Evolutionary conservation across 2,329 filamentous ascomycete genomes (phyloP).

Genomic region (Dichotomopilus funicola): DNA sequence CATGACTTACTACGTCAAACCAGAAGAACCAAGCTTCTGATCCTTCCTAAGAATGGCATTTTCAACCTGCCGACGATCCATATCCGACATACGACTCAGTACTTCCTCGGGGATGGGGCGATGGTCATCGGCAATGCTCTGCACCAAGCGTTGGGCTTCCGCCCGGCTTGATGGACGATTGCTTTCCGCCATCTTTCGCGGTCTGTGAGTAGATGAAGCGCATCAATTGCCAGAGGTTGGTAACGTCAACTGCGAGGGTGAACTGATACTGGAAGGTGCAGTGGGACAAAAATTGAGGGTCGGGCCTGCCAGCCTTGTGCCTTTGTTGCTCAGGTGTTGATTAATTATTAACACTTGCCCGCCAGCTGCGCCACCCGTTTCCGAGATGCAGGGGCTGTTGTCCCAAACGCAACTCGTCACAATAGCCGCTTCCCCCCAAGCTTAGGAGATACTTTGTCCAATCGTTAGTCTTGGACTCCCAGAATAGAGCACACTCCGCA

Average conservation of each 20-base stretch:
- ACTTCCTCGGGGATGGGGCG: constrained; percentile 6
- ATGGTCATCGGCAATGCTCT: constrained; percentile 8
- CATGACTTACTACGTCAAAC: constrained; percentile 8
- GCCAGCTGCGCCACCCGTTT: background rate
- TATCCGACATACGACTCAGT: constrained; percentile 7
- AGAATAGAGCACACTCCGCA: background rate
- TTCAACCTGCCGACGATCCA: constrained; percentile 4
- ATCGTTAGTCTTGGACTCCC: background rate
- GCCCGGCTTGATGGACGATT: constrained; percentile 4
- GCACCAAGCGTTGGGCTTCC: constrained; percentile 5
- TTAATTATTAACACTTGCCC: background rate
- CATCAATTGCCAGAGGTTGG: background rate
- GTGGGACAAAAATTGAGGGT: constrained; percentile 2
- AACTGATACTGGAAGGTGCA: constrained; percentile 3
- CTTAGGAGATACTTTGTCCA: background rate
- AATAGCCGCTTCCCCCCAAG: background rate
- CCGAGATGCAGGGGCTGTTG: background rate
- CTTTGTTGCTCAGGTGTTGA: background rate
- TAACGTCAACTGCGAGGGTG: constrained; percentile 1
- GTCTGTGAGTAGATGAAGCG: background rate
- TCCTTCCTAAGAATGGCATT: constrained; percentile 8
- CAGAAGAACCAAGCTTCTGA: constrained; percentile 3
- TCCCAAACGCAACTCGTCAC: background rate
- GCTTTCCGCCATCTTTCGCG: constrained; percentile 4
- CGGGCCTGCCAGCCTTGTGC: background rate